Percentiles rank a stretch among this genome's conserved stretches.
Conservation (phyloP, 2,329 filamentous ascomycete genomes). For the Penicillium sp. region DNA sequence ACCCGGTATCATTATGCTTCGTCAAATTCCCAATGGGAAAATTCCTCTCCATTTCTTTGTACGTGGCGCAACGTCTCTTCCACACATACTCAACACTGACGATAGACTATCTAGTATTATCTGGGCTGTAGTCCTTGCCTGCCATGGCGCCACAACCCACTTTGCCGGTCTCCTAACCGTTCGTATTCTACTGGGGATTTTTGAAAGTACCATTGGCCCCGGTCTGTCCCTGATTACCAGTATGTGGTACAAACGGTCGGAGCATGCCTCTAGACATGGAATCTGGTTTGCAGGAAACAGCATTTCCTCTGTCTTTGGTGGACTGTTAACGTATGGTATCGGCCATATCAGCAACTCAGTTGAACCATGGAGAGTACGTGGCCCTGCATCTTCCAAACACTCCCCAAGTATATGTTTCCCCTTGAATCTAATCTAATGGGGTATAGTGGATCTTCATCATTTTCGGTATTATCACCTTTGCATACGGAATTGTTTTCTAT, state of each 20-base stretch:
- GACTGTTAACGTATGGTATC: conserved; percentile 16
- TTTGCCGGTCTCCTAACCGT: neutral
- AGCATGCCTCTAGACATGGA: conserved; percentile 12
- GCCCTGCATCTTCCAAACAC: neutral
- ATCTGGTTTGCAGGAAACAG: conserved; percentile 18
- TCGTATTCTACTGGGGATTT: neutral
- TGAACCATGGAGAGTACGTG: conserved; percentile 46
- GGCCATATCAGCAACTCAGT: conserved; percentile 34
- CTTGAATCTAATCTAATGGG: neutral
- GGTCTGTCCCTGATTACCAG: conserved; percentile 7
- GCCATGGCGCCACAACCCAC: neutral
- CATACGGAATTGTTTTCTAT: neutral
- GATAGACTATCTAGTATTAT: neutral
- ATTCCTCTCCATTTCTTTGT: conserved; percentile 35
- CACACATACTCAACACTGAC: neutral
- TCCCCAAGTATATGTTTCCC: neutral
- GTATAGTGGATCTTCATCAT: neutral
- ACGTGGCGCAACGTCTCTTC: neutral
- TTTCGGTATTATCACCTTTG: neutral
- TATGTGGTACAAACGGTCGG: conserved; percentile 6
- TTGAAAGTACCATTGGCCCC: neutral
- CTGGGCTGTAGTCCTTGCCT: neutral
- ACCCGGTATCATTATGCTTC: conserved; percentile 36
- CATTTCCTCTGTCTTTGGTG: conserved; percentile 14
- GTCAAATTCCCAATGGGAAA: conserved; percentile 52